Evolutionary conservation across 805 yeast species (phyloP).

Genomic region (Yarrowia divulgata): DNA sequence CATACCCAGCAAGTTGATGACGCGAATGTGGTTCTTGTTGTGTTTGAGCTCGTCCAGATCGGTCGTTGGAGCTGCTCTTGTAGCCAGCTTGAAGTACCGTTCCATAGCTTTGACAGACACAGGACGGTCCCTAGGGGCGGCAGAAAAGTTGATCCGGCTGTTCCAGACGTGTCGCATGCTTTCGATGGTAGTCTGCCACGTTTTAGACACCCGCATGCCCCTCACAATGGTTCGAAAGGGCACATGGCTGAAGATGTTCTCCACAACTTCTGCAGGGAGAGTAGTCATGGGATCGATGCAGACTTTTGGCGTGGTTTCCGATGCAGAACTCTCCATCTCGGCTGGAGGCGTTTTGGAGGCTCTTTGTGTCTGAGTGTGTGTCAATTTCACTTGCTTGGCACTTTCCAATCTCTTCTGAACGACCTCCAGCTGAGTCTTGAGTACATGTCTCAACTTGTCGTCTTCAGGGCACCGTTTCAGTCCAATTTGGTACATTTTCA

Average conservation of each 20-base stretch:
- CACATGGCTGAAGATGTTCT: constrained; percentile 17
- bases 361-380: neutral
- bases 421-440: neutral
- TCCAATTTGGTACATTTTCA: constrained; percentile 28
- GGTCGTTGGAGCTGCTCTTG: neutral
- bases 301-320: neutral
- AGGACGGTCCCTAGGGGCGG: constrained; percentile 17
- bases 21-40: constrained; percentile 4
- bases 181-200: constrained; percentile 14
- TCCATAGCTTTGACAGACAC: constrained; percentile 32
- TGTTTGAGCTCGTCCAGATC: constrained; percentile 17
- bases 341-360: neutral
- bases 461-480: constrained; percentile 6
- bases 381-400: neutral
- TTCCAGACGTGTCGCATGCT: constrained; percentile 37
- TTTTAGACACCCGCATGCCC: constrained; percentile 19
- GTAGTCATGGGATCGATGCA: constrained; percentile 1
- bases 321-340: neutral
- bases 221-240: constrained; percentile 25
- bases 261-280: constrained; percentile 18
- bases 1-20: constrained; percentile 18
- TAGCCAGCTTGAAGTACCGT: constrained; percentile 32
- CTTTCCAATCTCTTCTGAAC: constrained; percentile 3
- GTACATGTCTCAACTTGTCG: constrained; percentile 8
- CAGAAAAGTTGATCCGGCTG: constrained; percentile 35